These are phyloP conservation scores for Trichoderma gamsii DNA, from an alignment of 495 filamentous ascomycete species.

Conservation along the genomic window DNA sequence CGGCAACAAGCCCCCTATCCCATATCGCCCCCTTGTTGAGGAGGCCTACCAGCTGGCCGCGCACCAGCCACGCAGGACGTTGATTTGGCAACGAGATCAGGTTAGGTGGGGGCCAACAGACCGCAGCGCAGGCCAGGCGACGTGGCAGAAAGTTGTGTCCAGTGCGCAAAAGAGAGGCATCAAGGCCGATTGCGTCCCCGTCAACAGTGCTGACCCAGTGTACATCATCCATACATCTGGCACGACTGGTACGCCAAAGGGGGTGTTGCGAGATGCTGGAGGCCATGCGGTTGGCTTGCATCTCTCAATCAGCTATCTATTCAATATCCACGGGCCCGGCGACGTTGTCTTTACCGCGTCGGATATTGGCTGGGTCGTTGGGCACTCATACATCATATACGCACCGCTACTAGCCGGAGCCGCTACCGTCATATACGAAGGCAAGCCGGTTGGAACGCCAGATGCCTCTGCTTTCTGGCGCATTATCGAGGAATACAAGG, in stretches of 20 bases:
- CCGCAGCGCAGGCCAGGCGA: slow-evolving; percentile 59
- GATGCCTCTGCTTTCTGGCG: slow-evolving; percentile 85
- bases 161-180: slow-evolving; percentile 59
- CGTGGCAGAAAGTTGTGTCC: slow-evolving; percentile 71
- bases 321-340: slow-evolving; percentile 69
- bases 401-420: slow-evolving; percentile 70
- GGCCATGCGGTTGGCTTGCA: slow-evolving; percentile 85
- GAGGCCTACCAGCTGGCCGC: slow-evolving; percentile 54
- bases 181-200: slow-evolving; percentile 64
- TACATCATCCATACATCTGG: slow-evolving; percentile 90
- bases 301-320: slow-evolving; percentile 70
- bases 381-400: slow-evolving; percentile 82
- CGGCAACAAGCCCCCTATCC: slow-evolving; percentile 66
- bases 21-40: slow-evolving; percentile 66
- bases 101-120: slow-evolving; percentile 62
- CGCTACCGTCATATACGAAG: slow-evolving; percentile 83
- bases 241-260: slow-evolving; percentile 84
- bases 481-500: slow-evolving; percentile 75
- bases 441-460: slow-evolving; percentile 86
- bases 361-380: slow-evolving; percentile 82
- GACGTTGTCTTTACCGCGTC: slow-evolving; percentile 76
- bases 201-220: slow-evolving; percentile 66
- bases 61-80: slow-evolving; percentile 58
- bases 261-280: slow-evolving; percentile 74
- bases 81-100: slow-evolving; percentile 76